Conservation (phyloP, 2,329 filamentous ascomycete genomes). For the Fusarium domesticum region DNA sequence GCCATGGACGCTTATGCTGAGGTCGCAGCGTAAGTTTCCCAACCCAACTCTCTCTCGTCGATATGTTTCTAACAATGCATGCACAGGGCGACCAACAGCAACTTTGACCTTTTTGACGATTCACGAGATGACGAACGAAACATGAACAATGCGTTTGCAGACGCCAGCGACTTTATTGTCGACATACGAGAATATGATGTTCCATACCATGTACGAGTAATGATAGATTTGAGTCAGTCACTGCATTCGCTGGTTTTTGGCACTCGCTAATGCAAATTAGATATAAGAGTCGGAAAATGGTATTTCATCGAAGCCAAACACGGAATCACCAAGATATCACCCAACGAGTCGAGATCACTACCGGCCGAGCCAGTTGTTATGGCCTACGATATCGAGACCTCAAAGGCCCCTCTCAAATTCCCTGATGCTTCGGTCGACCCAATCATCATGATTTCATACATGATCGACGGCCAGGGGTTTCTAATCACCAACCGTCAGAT, state of each 20-base stretch:
- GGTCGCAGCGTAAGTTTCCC: slow-evolving; percentile 70
- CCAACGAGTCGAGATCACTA: slow-evolving; percentile 81
- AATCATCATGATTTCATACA: slow-evolving; percentile 99
- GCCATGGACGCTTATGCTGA: slow-evolving; percentile 98
- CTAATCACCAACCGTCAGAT: slow-evolving; percentile 97
- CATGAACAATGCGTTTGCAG: slow-evolving; percentile 70
- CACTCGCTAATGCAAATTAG: slow-evolving; percentile 41
- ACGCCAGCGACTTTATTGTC: slow-evolving; percentile 95
- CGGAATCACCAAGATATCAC: slow-evolving; percentile 76
- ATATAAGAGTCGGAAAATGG: slow-evolving; percentile 95
- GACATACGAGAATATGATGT: slow-evolving; percentile 99
- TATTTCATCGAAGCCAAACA: slow-evolving; percentile 95
- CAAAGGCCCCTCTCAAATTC: slow-evolving; percentile 92
- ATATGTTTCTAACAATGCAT: slow-evolving; percentile 10
- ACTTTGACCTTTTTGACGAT: slow-evolving; percentile 95
- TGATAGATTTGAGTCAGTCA: slow-evolving; percentile 80
- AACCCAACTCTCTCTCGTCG: neutral
- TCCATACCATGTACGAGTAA: slow-evolving; percentile 97
- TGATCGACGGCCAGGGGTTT: slow-evolving; percentile 98
- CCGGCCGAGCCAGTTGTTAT: slow-evolving; percentile 96
- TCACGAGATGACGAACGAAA: slow-evolving; percentile 75
- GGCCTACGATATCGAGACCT: slow-evolving; percentile 99
- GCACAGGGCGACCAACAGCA: slow-evolving; percentile 62
- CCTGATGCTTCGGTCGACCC: slow-evolving; percentile 92
- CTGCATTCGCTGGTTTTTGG: neutral